Percentiles rank a stretch among this genome's conserved stretches.
These are phyloP conservation scores for Hyaloscypha finlandica DNA, from an alignment of 495 filamentous ascomycete genomes.

Conservation along the genomic window DNA sequence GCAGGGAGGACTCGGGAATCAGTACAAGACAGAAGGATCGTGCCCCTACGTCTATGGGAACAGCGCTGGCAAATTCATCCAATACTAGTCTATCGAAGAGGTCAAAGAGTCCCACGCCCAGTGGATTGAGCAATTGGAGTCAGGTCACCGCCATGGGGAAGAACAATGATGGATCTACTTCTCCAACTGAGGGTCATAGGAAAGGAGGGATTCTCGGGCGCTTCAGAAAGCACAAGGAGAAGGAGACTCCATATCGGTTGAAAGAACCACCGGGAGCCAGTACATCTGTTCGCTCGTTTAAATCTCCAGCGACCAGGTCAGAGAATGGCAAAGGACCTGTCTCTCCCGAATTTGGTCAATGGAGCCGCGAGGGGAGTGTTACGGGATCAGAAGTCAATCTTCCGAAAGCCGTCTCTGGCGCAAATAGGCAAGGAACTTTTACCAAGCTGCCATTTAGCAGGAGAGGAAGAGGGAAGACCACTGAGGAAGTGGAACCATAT, in stretches of 20 bases:
- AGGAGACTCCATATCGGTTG: constrained; percentile 48
- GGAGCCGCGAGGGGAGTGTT: constrained; percentile 33
- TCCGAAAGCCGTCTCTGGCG: constrained; percentile 31
- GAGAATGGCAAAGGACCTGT: constrained; percentile 26
- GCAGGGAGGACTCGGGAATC: constrained; percentile 66
- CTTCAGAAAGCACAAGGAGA: constrained; percentile 59
- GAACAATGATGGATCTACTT: constrained; percentile 36
- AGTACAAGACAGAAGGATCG: constrained; percentile 43
- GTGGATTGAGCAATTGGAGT: constrained; percentile 30
- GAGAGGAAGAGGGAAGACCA: constrained; percentile 41
- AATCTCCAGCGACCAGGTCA: constrained; percentile 35
- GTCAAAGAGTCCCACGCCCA: constrained; percentile 45
- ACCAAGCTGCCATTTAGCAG: constrained; percentile 51
- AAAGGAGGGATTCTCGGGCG: constrained; percentile 70
- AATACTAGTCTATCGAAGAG: constrained; percentile 51
- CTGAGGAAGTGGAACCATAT: constrained; percentile 33
- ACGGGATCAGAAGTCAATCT: constrained; percentile 30
- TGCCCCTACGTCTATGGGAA: constrained; percentile 67
- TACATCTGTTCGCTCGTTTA: constrained; percentile 50
- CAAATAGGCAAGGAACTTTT: constrained; percentile 55
- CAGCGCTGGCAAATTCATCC: constrained; percentile 29
- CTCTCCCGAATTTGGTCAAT: constrained; percentile 29
- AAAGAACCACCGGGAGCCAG: constrained; percentile 49
- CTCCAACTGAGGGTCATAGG: constrained; percentile 52
- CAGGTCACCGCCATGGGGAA: constrained; percentile 11